Percentiles rank a stretch among this genome's conserved stretches.
Evolutionary conservation across 1,139 yeast genomes (phyloP).

Genomic region (Candida sp.): DNA sequence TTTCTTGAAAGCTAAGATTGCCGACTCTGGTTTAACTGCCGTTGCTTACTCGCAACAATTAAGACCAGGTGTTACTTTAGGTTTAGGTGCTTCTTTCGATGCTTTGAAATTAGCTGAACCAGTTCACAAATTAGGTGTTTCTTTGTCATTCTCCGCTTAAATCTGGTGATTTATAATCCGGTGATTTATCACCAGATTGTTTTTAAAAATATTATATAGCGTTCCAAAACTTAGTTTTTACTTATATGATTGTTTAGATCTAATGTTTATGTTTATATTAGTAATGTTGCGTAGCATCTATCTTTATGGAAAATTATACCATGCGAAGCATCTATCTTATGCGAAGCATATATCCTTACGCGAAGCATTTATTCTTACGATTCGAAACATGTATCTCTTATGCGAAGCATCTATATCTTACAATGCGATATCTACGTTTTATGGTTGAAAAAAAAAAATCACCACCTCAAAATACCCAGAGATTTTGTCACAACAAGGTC

Average conservation of each 20-base stretch:
- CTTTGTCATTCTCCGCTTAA: conserved; percentile 88
- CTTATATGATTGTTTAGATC: background rate
- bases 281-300: too few relatives aligned
- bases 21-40: conserved; percentile 95
- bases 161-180: background rate
- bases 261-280: background rate
- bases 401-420: too few relatives aligned
- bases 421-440: too few relatives aligned
- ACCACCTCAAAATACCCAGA: too few relatives aligned
- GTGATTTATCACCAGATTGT: background rate
- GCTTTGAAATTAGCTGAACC: conserved; percentile 96
- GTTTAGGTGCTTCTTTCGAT: conserved; percentile 97
- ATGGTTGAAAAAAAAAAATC: too few relatives aligned
- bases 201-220: background rate
- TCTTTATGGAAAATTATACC: too few relatives aligned
- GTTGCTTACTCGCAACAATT: conserved; percentile 92
- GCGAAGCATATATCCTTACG: too few relatives aligned
- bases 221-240: background rate
- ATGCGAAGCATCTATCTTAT: too few relatives aligned
- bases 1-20: conserved; percentile 94
- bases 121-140: conserved; percentile 97
- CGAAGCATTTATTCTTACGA: too few relatives aligned
- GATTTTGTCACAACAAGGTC: too few relatives aligned
- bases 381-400: too few relatives aligned
- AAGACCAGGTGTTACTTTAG: conserved; percentile 97